phyloP scores from a whole-genome alignment of 1,139 yeast species.

The Chernovozyma aurita region DNA sequence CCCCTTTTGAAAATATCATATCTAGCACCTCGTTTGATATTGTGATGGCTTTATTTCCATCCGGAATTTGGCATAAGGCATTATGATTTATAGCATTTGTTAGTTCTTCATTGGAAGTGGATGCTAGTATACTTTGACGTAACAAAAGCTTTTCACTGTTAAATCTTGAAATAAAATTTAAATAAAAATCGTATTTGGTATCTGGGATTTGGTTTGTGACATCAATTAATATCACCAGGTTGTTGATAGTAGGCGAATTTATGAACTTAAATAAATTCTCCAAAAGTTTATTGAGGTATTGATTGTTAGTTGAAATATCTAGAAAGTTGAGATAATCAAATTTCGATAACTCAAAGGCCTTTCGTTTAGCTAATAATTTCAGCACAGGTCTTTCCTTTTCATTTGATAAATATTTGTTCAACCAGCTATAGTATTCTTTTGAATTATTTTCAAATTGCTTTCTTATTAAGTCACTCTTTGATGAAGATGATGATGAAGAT shows the following conservation, averaged over 20 bases:
- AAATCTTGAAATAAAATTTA: constrained; percentile 33
- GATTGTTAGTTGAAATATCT: constrained; percentile 53
- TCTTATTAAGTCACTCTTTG: constrained; percentile 18
- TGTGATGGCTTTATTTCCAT: neutral
- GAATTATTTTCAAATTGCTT: constrained; percentile 69
- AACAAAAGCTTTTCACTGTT: constrained; percentile 42
- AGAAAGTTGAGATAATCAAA: constrained; percentile 68
- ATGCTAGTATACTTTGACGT: constrained; percentile 41
- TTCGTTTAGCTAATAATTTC: constrained; percentile 56
- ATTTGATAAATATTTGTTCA: constrained; percentile 61
- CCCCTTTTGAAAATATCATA: neutral
- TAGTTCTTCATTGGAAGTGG: constrained; percentile 39
- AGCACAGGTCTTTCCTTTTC: constrained; percentile 61
- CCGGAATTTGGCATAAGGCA: constrained; percentile 18
- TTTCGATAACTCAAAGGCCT: constrained; percentile 62
- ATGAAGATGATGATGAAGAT: neutral
- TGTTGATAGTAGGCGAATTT: constrained; percentile 10
- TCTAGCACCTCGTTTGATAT: constrained; percentile 3
- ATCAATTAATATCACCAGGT: neutral
- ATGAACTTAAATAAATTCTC: constrained; percentile 39
- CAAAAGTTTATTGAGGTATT: constrained; percentile 37
- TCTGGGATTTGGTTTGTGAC: neutral
- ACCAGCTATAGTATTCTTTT: constrained; percentile 71
- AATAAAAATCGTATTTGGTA: constrained; percentile 27
- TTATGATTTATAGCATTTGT: constrained; percentile 29